These are phyloP conservation scores for Pseudognaphalium luteoalbum DNA, from an alignment of 129 eudicot genomes.

Conservation along the genomic window DNA sequence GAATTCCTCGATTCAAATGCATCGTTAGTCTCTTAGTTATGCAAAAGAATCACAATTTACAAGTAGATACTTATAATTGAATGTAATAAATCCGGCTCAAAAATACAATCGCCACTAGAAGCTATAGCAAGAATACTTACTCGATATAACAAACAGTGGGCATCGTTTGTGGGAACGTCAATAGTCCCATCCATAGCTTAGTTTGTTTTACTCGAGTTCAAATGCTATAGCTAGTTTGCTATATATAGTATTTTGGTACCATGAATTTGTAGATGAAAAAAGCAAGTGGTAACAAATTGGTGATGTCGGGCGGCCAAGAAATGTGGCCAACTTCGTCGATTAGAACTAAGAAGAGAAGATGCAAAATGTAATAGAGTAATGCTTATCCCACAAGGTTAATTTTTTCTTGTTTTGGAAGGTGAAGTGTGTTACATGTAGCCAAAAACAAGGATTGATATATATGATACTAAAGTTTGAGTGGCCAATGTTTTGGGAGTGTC, in stretches of 20 bases:
- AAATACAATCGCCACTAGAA: neutral
- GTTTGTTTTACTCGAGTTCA: neutral
- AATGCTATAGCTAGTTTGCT: neutral
- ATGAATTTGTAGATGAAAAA: conserved; percentile 5
- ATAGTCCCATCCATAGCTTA: neutral
- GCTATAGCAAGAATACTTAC: neutral
- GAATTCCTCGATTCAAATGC: too few relatives aligned
- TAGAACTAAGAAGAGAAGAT: neutral
- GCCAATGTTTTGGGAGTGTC: neutral
- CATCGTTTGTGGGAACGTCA: conserved; percentile 8
- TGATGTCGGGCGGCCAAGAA: too few relatives aligned
- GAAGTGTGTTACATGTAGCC: neutral
- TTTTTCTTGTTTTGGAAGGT: conserved; percentile 3
- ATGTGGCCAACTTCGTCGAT: neutral
- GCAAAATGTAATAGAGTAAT: neutral
- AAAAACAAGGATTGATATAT: neutral
- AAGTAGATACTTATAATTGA: too few relatives aligned
- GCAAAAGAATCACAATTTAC: too few relatives aligned
- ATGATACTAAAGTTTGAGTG: too few relatives aligned
- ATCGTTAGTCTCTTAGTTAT: too few relatives aligned
- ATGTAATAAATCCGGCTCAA: too few relatives aligned
- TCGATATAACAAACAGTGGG: neutral
- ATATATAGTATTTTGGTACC: neutral
- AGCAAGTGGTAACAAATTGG: too few relatives aligned
- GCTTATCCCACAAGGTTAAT: neutral